Evolutionary conservation across 805 yeast genomes (phyloP), one percentile per base, ranked within the genome.

Genomic region (Torulaspora quercuum): DNA sequence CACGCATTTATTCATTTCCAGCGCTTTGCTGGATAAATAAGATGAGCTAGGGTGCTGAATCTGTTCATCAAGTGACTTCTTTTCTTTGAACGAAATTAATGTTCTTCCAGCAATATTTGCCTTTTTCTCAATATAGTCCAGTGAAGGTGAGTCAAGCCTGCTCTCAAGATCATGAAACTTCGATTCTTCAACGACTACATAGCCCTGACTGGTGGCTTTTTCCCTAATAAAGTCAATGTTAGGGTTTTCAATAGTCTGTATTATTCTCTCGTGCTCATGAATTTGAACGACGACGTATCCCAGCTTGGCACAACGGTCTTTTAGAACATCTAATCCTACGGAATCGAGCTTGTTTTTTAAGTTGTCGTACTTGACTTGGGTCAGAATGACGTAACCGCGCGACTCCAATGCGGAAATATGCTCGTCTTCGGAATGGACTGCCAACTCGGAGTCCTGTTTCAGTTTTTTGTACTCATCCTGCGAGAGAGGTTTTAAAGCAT

Each of bases 191-290:
- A 42, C 33, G 20, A 46, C 40, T 1, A 35, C 42, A 19, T 30
- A 33, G 6, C 55, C 62, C n/a, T 47, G 39, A 7, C 25, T 29
- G 4, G 43, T 47, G 2, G 72, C 68, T 33, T 57, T 59, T 18
- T 59, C 60, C 22, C 52, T 53, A 13, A 73, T 42, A 25, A 55
- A 61, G 0, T 59, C 64, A 5, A 53, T 23, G 1, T 56, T 32
- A 8, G 72, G 70, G 13, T 22, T 29, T 5, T 33, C 39, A 6
- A 38, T 10, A 6, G 28, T 24, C 3, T 22, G 11, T 6, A 30
- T 10, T 8, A 23, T 15, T 12, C 23, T 17, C 8, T 31, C 25
- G 11, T 31, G 25, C 17, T 30, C 32, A 14, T 31, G 21, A 9
- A 11, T 28, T 6, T 24, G 19, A 5, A 25, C 8, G 5, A 38